A percentile compares a stretch with the other conserved stretches of the same genome.
Evolutionary conservation across 164 flowering plant genomes (phyloP).

Genomic region (Echeveria elegans): DNA sequence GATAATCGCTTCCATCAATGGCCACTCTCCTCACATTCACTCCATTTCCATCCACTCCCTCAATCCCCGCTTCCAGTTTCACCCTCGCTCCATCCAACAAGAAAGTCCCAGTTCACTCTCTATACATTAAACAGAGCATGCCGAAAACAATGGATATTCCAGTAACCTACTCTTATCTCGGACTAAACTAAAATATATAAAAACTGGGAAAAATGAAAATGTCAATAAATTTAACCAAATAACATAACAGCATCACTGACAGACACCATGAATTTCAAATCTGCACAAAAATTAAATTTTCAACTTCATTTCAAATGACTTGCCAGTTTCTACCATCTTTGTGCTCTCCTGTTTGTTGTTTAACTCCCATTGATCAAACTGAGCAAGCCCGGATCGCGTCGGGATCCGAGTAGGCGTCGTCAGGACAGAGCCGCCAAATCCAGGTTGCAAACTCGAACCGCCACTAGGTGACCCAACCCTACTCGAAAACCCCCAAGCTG

Average conservation of each 20-base stretch:
- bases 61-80: no score
- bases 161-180: neutral
- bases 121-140: no score
- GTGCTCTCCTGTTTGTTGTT: neutral
- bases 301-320: neutral
- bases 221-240: neutral
- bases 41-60: no score
- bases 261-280: neutral
- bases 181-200: neutral
- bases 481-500: constrained; percentile 15
- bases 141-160: neutral
- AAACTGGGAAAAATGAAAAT: neutral
- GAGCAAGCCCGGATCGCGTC: constrained; percentile 19
- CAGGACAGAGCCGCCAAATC: constrained; percentile 32
- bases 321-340: neutral
- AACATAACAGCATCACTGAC: neutral
- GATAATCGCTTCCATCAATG: no score
- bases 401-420: constrained; percentile 29
- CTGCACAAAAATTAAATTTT: constrained; percentile 3
- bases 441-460: constrained; percentile 18
- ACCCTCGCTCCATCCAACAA: no score
- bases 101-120: no score
- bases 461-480: constrained; percentile 24
- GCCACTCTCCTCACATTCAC: no score
- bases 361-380: constrained; percentile 26